Base-by-base conservation (phyloP, 352 stramenopile genomes). In the Blastocystis sp. region DNA sequence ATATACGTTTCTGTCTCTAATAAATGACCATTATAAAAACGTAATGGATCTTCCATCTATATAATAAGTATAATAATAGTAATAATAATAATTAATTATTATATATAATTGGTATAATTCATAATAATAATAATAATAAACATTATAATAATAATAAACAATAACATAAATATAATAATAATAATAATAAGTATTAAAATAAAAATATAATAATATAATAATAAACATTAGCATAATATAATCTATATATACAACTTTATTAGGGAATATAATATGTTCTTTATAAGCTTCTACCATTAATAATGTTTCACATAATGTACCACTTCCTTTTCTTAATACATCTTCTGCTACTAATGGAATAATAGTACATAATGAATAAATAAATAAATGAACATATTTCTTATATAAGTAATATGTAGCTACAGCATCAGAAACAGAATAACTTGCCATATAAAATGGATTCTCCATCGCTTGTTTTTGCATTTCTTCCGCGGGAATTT, bases 361-460 rank as follows among this genome's bases (percentile, higher is more conserved):
- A 67, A 98, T 93, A 1, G 91, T 98, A 67, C 86, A 96, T 37
- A 98, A 75, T 41, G 82, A 94, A 70, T 97, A 98, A 46, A 98
- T 93, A 69, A 98, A 98, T 52, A 95, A 69, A 67, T 97, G 88
- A 25, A 98, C 88, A 65, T 97, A 98, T 65, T 94, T 94, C 59
- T 93, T 86, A 70, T 97, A 97, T 11, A 98, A 71, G 70, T 98
- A 98, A 69, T 95, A 98, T 0, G 91, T 97, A 0, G 90, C 88
- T 7, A 98, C 88, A n/a, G 91, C 91, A 75, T 98, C 90, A 13
- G 88, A 96, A n/a, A 98, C 91, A 13, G 86, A 95, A 73, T 98
- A 98, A 18, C 82, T 89, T 0, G 90, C 88, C 91, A 98, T 98
- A 58, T 94, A 82, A 18, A 84, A 72, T 6, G 91, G 89, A 37